Evolutionary conservation across 768 basidiomycete genomes (phyloP).

Genomic region (Sporobolomyces roseus): DNA sequence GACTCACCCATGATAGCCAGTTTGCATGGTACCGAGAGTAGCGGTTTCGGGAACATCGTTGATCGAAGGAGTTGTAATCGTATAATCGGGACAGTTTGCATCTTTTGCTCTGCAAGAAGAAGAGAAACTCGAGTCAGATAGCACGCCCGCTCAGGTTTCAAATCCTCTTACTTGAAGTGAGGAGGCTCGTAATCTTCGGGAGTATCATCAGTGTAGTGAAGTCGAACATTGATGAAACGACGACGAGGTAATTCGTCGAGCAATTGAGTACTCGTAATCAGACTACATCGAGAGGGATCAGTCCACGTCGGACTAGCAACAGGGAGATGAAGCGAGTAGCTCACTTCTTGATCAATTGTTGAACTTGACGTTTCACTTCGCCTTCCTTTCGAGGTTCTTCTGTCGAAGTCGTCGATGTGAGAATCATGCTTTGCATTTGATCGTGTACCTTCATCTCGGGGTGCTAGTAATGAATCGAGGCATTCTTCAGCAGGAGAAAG

Average conservation of each 20-base stretch:
- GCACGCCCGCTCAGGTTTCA: not conserved
- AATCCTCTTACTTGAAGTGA: constrained; percentile 53
- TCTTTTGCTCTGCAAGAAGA: not conserved
- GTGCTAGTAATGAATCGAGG: not conserved
- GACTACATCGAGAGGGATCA: not conserved
- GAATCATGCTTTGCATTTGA: constrained; percentile 34
- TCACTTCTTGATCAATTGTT: constrained; percentile 68
- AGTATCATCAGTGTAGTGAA: constrained; percentile 70
- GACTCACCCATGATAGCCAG: constrained; percentile 42
- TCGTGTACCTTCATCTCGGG: constrained; percentile 37
- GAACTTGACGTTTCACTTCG: constrained; percentile 37
- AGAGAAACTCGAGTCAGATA: fast-evolving
- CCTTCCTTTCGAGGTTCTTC: constrained; percentile 20
- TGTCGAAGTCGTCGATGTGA: not conserved
- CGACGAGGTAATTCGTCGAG: constrained; percentile 55
- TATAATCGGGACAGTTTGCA: constrained; percentile 20
- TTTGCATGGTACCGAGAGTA: constrained; percentile 30
- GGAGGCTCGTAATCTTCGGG: constrained; percentile 82
- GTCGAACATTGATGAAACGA: constrained; percentile 80
- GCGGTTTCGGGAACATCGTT: constrained; percentile 30
- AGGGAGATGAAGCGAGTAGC: not conserved
- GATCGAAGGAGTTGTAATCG: constrained; percentile 28
- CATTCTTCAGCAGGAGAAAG: too few species aligned
- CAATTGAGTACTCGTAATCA: constrained; percentile 36
- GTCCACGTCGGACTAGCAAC: not conserved